Percentiles rank a stretch among this genome's conserved stretches.
phyloP scores from a whole-genome alignment of 2,329 filamentous ascomycete genomes.

The Stylonectria norvegica region DNA sequence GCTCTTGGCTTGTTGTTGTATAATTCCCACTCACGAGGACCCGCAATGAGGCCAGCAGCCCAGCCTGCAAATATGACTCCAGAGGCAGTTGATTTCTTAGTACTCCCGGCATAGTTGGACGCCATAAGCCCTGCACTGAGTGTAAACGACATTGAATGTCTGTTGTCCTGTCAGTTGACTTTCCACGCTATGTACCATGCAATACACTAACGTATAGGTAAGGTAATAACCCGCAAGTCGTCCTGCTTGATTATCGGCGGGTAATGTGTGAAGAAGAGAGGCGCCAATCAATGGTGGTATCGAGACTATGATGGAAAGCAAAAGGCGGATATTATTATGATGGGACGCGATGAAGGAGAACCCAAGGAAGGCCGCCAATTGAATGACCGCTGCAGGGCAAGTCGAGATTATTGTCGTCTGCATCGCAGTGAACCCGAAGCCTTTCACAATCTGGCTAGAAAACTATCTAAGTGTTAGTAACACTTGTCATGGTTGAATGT shows the following conservation, averaged over 20 bases:
- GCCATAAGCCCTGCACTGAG: conserved; percentile 9
- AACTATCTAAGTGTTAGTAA: conserved; percentile 1
- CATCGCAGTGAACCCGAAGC: conserved; percentile 2
- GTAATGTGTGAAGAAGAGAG: conserved; percentile 3
- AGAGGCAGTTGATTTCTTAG: conserved; percentile 11
- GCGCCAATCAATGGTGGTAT: conserved; percentile 6
- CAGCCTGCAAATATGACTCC: conserved; percentile 11
- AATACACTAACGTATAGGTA: conserved; percentile 3
- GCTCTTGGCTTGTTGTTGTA: background rate
- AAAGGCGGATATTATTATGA: conserved; percentile 4
- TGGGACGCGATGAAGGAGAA: conserved; percentile 6
- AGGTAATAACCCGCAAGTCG: conserved; percentile 5
- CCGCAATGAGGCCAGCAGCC: conserved; percentile 11
- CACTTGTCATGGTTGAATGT: background rate
- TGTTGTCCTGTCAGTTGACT: background rate
- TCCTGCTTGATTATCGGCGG: conserved; percentile 2
- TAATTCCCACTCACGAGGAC: conserved; percentile 6
- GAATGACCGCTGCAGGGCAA: conserved; percentile 6
- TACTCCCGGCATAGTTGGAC: conserved; percentile 12
- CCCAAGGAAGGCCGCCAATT: conserved; percentile 1
- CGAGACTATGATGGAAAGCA: conserved; percentile 1
- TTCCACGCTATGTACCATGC: background rate
- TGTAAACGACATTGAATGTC: conserved; percentile 5
- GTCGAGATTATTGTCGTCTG: conserved; percentile 4
- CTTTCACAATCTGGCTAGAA: conserved; percentile 7